Evolutionary conservation across 345 rosid genomes (phyloP), one percentile per base, ranked within the genome.

Genomic region (Dovyalis caffra): DNA sequence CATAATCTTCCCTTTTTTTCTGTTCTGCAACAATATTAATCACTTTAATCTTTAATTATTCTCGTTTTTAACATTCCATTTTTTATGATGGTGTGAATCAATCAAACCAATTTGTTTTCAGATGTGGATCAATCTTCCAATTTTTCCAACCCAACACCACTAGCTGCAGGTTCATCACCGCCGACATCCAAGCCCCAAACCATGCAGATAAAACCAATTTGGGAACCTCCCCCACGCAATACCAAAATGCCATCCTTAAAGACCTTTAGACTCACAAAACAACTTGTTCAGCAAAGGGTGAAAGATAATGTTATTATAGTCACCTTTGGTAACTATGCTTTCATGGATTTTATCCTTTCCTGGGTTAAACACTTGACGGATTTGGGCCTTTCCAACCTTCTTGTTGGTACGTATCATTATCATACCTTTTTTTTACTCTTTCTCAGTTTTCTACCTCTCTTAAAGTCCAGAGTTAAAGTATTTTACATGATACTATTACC

Each of bases 351-450:
- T 75, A 91, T 95, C 82, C 85, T 93, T 81, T 88, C 95, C 68
- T 95, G 98, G 99, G 98, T 93, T 82, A 91, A 88, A 64, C 98
- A 87, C 83, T 83, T 93, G 87, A 90, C 95, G 0, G 97, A 93
- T 83, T 78, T 93, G 83, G 97, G 88, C 65, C 81, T 95, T 75
- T 80, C 89, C 74, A 95, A 95, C 82, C 86, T 95, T 74, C 88
- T 95, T 40, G 95, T 95, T 70, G 99, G 97, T 95, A 77, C 67
- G 98, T 79, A 43, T 25, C 34, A 34, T 21, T 23, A 1, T 23
- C 10, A 31, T 34, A 9, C 28, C 5, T 1, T 47, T 10, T 47
- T 10, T 38, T 12, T 28, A 20, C 63, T 37, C 61, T 45, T 26
- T 20, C 32, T 6, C 35, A 4, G 8, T 76, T 35, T 7, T 65